Evolutionary conservation across 108 stramenopile species (phyloP).

Genomic region (Mayamaea pseudoterrestris): DNA sequence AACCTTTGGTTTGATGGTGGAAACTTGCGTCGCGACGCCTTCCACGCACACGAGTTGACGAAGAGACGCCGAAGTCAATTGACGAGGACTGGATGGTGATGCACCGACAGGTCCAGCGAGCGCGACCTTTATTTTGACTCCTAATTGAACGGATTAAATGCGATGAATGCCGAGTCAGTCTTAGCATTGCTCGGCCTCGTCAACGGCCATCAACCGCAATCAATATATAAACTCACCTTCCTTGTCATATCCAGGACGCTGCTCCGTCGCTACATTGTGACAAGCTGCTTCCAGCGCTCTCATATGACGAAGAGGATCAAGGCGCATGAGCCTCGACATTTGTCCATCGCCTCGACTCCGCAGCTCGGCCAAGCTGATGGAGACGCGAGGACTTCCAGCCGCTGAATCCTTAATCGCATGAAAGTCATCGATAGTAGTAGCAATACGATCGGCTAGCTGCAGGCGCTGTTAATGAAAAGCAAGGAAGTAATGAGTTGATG

Average conservation of each 20-base stretch:
- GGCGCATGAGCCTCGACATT: constrained; percentile 34
- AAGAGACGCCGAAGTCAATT: constrained; percentile 45
- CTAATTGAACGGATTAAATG: not conserved
- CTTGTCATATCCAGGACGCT: constrained; percentile 69
- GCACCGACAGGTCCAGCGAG: constrained; percentile 57
- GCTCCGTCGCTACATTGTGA: constrained; percentile 56
- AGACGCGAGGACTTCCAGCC: constrained; percentile 45
- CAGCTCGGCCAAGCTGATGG: constrained; percentile 50
- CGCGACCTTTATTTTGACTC: constrained; percentile 51
- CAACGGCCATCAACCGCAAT: not conserved
- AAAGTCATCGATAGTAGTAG: not conserved
- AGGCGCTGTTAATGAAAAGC: not conserved
- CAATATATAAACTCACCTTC: constrained; percentile 15
- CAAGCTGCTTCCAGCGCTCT: constrained; percentile 68
- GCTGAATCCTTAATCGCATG: not conserved
- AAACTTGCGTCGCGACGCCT: constrained; percentile 96
- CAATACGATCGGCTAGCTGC: not conserved
- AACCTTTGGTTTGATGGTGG: constrained; percentile 94
- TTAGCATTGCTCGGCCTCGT: not conserved
- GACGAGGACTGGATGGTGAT: constrained; percentile 51
- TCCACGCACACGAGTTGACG: constrained; percentile 91
- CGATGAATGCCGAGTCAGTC: not conserved
- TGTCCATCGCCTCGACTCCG: constrained; percentile 40
- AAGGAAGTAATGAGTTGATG: not conserved
- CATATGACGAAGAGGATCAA: constrained; percentile 68